phyloP scores from a whole-genome alignment of 1,139 yeast genomes.

The Taphrina wiesneri region DNA sequence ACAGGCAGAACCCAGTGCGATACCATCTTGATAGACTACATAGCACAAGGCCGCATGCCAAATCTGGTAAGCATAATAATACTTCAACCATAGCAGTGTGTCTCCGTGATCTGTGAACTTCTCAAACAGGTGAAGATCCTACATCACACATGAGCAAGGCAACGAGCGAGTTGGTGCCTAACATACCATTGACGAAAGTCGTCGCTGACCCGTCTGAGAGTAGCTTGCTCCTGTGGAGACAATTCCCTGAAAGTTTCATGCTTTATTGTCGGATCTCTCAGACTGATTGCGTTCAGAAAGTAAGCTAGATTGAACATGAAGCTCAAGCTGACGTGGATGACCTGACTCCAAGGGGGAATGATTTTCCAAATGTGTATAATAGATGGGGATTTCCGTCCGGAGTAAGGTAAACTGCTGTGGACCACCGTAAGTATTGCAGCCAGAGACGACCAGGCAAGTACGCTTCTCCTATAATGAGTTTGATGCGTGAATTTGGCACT shows the following conservation, averaged over 20 bases:
- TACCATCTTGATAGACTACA: too few species aligned
- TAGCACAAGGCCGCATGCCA: too few species aligned
- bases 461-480: background rate
- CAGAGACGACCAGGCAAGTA: background rate
- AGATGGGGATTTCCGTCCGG: background rate
- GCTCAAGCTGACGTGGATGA: background rate
- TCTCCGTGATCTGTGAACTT: background rate
- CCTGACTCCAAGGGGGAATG: background rate
- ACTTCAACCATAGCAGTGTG: background rate
- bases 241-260: background rate
- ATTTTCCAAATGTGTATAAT: background rate
- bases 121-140: background rate
- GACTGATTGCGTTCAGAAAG: background rate
- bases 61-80: too few species aligned
- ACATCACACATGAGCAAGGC: background rate
- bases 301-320: background rate
- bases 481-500: background rate
- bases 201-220: background rate
- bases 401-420: background rate
- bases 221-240: background rate
- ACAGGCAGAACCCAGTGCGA: background rate
- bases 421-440: background rate
- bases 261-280: background rate
- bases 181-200: background rate
- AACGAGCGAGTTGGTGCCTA: too few species aligned